Percentiles rank a stretch among this genome's conserved stretches.
Evolutionary conservation across 306 rosid genomes (phyloP).

Genomic region (Inga leiocalycina): DNA sequence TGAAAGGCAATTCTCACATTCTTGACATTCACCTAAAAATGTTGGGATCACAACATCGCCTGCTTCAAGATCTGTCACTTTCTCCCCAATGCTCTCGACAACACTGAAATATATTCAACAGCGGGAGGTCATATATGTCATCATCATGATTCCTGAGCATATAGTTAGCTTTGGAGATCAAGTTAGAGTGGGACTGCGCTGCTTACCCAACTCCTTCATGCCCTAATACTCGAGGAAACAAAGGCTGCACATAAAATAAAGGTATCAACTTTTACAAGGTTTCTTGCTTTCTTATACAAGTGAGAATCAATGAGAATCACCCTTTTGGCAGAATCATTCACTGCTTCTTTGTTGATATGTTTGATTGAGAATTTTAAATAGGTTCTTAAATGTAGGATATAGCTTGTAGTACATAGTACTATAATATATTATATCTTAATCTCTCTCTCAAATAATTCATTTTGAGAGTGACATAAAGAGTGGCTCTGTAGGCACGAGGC

Average conservation of each 20-base stretch:
- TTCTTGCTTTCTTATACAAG: neutral
- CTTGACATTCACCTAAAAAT: conserved; percentile 35
- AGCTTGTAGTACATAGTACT: no score
- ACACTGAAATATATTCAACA: neutral
- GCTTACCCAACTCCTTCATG: conserved; percentile 22
- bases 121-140: neutral
- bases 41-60: conserved; percentile 51
- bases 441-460: no score
- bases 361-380: neutral
- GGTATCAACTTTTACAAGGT: neutral
- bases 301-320: neutral
- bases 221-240: conserved; percentile 1
- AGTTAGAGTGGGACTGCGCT: neutral
- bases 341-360: neutral
- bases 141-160: neutral
- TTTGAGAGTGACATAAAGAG: no score
- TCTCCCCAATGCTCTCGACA: conserved; percentile 30
- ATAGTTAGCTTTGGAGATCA: neutral
- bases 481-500: no score
- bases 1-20: conserved; percentile 43
- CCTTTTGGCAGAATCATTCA: neutral
- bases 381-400: no score
- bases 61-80: conserved; percentile 21
- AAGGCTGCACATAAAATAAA: conserved; percentile 15
- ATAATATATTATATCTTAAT: neutral